Percentiles rank a stretch among this genome's conserved stretches.
phyloP scores from a whole-genome alignment of 345 rosid genomes.

The Anastatica hierochuntica region DNA sequence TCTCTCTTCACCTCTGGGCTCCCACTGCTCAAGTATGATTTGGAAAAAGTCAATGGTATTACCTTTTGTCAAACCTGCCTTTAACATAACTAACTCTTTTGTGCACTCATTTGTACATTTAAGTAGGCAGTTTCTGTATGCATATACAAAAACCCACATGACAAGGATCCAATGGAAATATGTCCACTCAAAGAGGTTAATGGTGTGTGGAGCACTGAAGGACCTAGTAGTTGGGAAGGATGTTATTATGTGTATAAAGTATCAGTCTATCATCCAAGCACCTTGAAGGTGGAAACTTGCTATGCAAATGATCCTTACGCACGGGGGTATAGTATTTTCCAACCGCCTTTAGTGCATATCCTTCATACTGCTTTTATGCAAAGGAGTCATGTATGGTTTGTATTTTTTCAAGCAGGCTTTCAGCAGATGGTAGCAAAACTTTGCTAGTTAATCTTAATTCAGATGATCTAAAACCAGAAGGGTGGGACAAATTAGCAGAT shows the following conservation, averaged over 20 bases:
- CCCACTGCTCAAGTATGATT: slow-evolving; percentile 78
- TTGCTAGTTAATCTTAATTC: slow-evolving; percentile 58
- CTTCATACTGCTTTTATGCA: not conserved
- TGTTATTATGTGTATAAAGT: slow-evolving; percentile 79
- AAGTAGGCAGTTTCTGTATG: slow-evolving; percentile 53
- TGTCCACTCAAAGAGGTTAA: slow-evolving; percentile 41
- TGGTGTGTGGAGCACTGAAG: slow-evolving; percentile 72
- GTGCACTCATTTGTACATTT: slow-evolving; percentile 22
- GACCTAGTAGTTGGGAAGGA: slow-evolving; percentile 71
- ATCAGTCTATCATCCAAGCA: slow-evolving; percentile 72
- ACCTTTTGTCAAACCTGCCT: not conserved
- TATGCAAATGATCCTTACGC: slow-evolving; percentile 94
- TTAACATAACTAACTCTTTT: slow-evolving; percentile 1
- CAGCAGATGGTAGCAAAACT: slow-evolving; percentile 72
- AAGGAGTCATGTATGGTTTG: slow-evolving; percentile 17
- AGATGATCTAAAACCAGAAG: slow-evolving; percentile 59
- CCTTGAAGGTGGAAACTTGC: slow-evolving; percentile 64
- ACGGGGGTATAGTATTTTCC: slow-evolving; percentile 57
- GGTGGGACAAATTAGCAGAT: slow-evolving; percentile 69
- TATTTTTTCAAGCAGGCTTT: slow-evolving; percentile 52
- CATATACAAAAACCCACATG: slow-evolving; percentile 41
- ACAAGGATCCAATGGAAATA: slow-evolving; percentile 41
- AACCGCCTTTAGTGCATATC: slow-evolving; percentile 15
- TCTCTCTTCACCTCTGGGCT: slow-evolving; percentile 76
- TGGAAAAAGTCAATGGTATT: not conserved